Evolutionary conservation across 768 basidiomycete species (phyloP).

Genomic region (Antrodiella citrinella): DNA sequence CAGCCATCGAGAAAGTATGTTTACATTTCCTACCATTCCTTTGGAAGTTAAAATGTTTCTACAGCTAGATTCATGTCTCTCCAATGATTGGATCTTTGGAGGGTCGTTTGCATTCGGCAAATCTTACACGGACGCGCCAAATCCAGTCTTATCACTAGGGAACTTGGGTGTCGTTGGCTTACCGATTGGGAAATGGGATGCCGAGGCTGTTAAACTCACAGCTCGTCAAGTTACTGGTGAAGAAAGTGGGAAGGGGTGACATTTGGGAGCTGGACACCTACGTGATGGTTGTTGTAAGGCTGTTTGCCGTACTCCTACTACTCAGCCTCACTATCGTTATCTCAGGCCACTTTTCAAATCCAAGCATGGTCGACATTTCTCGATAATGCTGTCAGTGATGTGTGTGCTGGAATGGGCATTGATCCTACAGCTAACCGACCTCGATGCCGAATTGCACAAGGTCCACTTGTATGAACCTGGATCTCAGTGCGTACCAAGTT

Average conservation of each 20-base stretch:
- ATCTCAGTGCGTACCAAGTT: conserved; percentile 33
- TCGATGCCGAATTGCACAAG: conserved; percentile 36
- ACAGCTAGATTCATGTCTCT: no score
- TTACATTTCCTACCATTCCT: no score
- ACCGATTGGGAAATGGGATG: conserved; percentile 33
- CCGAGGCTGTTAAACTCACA: conserved; percentile 26
- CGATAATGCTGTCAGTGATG: conserved; percentile 19
- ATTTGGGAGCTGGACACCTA: conserved; percentile 33
- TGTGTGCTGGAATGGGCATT: conserved; percentile 32
- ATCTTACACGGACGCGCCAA: conserved; percentile 26
- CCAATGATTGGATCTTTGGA: background rate
- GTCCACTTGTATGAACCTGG: conserved; percentile 40
- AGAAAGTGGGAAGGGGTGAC: conserved; percentile 36
- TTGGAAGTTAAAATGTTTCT: no score
- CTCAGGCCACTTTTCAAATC: background rate
- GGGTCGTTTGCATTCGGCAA: conserved; percentile 19
- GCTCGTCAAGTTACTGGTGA: conserved; percentile 35
- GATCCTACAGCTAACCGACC: conserved; percentile 20
- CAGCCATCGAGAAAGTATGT: no score
- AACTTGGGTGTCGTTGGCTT: conserved; percentile 34
- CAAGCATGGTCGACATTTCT: conserved; percentile 31
- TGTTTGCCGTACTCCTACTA: background rate
- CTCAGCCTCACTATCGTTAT: background rate
- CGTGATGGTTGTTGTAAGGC: conserved; percentile 27
- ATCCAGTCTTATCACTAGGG: conserved; percentile 32